Percentiles rank a stretch among this genome's conserved stretches.
Conservation (phyloP, 75 land plant genomes). For the Isoetes taiwanensis region DNA sequence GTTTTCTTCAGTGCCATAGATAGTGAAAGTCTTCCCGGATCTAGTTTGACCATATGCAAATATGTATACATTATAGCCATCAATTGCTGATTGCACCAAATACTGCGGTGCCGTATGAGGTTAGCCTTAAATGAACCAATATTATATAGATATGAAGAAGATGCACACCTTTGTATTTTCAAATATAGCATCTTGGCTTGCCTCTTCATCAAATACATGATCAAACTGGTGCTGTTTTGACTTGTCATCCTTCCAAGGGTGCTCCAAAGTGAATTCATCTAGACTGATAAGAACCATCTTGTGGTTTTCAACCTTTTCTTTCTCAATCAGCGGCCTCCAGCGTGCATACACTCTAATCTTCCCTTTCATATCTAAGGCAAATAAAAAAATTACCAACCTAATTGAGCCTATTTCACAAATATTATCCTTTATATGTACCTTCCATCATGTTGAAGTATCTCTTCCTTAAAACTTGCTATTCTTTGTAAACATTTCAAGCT, state of each 20-base stretch:
- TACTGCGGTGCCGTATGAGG: constrained; percentile 41
- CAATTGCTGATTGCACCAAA: constrained; percentile 93
- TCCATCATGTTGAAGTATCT: constrained; percentile 95
- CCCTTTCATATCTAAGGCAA: constrained; percentile 99
- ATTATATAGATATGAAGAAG: background rate
- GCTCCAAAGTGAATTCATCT: constrained; percentile 92
- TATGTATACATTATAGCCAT: constrained; percentile 96
- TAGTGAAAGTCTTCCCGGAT: constrained; percentile 94
- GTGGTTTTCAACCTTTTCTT: constrained; percentile 57
- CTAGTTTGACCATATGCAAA: constrained; percentile 99
- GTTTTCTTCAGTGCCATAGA: constrained; percentile 73
- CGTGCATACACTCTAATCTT: constrained; percentile 90
- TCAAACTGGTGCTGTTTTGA: constrained; percentile 81
- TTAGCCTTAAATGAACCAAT: constrained; percentile 1
- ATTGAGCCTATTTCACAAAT: background rate
- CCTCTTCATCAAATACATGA: constrained; percentile 72
- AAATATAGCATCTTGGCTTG: constrained; percentile 84
- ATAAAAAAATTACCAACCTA: no score
- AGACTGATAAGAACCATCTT: constrained; percentile 34
- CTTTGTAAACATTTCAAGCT: constrained; percentile 76
- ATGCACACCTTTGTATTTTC: constrained; percentile 76
- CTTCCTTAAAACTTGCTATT: constrained; percentile 81
- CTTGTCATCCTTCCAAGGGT: constrained; percentile 94
- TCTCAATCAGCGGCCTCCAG: constrained; percentile 64
- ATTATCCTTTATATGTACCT: constrained; percentile 36